These are phyloP conservation scores for Yamadazyma nakazawae DNA, from an alignment of 805 yeast genomes.

Conservation along the genomic window DNA sequence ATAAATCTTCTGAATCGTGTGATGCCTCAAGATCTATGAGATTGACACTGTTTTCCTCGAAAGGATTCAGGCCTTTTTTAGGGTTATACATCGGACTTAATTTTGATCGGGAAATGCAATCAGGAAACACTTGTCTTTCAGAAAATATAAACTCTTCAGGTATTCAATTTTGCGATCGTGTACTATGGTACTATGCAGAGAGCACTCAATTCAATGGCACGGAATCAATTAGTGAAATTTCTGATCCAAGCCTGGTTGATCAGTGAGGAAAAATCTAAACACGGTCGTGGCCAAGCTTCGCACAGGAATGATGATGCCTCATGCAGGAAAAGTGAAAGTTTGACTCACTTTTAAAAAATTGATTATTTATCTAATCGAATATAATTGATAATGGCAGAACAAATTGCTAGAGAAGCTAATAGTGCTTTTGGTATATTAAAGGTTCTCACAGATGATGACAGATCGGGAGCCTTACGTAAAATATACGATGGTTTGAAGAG, in stretches of 20 bases:
- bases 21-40: conserved; percentile 25
- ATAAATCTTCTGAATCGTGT: not conserved
- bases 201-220: not conserved
- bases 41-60: conserved; percentile 8
- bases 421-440: conserved; percentile 81
- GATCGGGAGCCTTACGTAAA: conserved; percentile 68
- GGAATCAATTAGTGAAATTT: not conserved
- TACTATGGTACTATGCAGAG: not conserved
- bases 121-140: not conserved
- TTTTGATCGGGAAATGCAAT: not conserved
- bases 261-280: conserved; percentile 1
- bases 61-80: not conserved
- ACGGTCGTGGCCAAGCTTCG: not conserved
- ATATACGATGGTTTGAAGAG: conserved; percentile 67
- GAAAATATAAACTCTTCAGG: too few species aligned
- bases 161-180: not conserved
- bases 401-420: conserved; percentile 76
- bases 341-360: conserved; percentile 1
- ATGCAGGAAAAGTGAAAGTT: not conserved
- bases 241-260: not conserved
- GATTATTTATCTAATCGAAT: too few species aligned
- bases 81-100: not conserved
- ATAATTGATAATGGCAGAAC: conserved; percentile 4
- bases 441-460: conserved; percentile 66
- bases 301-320: conserved; percentile 2